Percentiles rank a stretch among this genome's conserved stretches.
Conservation (phyloP, 768 basidiomycete genomes). For the Boletus fagicola region DNA sequence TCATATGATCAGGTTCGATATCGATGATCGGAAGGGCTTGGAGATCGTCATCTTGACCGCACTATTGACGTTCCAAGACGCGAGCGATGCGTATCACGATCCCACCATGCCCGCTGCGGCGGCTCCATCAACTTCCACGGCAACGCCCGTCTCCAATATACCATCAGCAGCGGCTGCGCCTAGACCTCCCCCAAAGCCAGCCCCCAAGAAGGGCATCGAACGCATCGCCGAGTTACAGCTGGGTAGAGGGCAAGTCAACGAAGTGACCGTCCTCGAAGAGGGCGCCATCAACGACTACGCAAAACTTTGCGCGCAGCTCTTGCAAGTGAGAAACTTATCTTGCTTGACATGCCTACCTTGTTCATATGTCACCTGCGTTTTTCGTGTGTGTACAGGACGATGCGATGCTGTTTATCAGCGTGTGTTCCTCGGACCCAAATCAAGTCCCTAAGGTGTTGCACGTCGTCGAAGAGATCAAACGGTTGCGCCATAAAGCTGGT, state of each 20-base stretch:
- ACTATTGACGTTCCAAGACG: constrained; percentile 74
- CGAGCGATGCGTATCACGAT: constrained; percentile 54
- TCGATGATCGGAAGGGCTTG: constrained; percentile 80
- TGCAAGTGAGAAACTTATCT: constrained; percentile 47
- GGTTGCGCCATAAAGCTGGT: constrained; percentile 76
- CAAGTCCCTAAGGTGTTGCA: constrained; percentile 78
- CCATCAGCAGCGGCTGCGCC: constrained; percentile 29
- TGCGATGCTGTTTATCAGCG: constrained; percentile 75
- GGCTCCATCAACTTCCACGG: background rate
- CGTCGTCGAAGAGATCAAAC: constrained; percentile 77
- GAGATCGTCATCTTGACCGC: constrained; percentile 79
- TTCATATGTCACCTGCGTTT: background rate
- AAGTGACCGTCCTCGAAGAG: constrained; percentile 67
- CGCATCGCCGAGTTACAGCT: constrained; percentile 73
- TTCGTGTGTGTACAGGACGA: constrained; percentile 52
- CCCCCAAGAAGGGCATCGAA: constrained; percentile 63
- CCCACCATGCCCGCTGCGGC: constrained; percentile 22
- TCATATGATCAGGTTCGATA: constrained; percentile 61
- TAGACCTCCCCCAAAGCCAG: constrained; percentile 55
- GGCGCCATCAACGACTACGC: constrained; percentile 67
- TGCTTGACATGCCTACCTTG: background rate
- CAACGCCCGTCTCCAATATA: background rate
- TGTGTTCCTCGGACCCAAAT: constrained; percentile 59
- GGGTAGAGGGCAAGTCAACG: constrained; percentile 67
- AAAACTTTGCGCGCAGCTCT: constrained; percentile 57